Conservation (phyloP, 768 basidiomycete genomes). For the Termitomyces sp. region DNA sequence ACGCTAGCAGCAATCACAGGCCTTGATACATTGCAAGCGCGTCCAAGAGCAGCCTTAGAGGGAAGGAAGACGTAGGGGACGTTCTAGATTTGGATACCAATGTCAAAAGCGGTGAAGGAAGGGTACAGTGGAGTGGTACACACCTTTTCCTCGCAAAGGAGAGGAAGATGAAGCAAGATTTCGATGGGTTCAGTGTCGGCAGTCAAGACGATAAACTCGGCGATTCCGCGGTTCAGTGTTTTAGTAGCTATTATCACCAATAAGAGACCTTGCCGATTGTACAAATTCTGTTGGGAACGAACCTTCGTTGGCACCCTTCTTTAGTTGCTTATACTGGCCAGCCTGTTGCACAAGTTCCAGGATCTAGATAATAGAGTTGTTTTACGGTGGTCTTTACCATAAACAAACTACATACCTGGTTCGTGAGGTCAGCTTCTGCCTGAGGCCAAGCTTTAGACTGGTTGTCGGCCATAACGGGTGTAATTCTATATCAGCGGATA, state of each 20-base stretch:
- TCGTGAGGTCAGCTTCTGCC: constrained; percentile 82
- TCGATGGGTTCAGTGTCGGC: constrained; percentile 97
- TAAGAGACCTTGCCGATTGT: constrained; percentile 4
- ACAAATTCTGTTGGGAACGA: constrained; percentile 11
- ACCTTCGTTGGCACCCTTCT: constrained; percentile 99
- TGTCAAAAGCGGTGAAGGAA: background rate
- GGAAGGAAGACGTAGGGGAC: constrained; percentile 95
- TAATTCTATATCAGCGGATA: constrained; percentile 5
- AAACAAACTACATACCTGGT: constrained; percentile 56
- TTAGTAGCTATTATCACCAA: constrained; percentile 68
- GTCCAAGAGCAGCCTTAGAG: constrained; percentile 91
- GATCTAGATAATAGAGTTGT: constrained; percentile 46
- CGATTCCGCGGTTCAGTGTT: constrained; percentile 95
- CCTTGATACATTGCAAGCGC: constrained; percentile 92
- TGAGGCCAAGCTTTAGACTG: constrained; percentile 86
- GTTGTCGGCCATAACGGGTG: constrained; percentile 54
- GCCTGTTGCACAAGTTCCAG: constrained; percentile 95
- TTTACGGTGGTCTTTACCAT: background rate
- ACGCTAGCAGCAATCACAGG: constrained; percentile 95
- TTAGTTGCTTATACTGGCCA: constrained; percentile 94
- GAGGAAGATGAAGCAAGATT: constrained; percentile 93
- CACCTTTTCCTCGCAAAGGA: constrained; percentile 98
- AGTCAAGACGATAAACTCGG: constrained; percentile 96
- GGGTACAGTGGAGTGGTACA: constrained; percentile 4
- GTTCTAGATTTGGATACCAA: constrained; percentile 47